Percentiles rank a stretch among this genome's conserved stretches.
Conservation (phyloP, 192 early-diverging fungal genomes). For the Linnemannia hyalina region DNA sequence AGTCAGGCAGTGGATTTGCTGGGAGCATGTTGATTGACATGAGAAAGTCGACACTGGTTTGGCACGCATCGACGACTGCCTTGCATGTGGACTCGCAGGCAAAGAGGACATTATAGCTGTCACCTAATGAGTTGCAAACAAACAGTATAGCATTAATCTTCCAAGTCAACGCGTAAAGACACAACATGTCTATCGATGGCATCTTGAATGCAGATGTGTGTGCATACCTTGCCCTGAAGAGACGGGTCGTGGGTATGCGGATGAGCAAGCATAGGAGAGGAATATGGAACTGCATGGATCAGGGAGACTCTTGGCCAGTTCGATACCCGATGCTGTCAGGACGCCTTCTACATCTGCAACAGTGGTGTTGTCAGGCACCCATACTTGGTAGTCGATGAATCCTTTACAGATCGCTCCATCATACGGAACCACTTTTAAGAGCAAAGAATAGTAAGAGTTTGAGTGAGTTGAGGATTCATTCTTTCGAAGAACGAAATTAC, state of each 20-base stretch:
- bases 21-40: neutral
- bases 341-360: constrained; percentile 3
- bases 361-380: constrained; percentile 17
- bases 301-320: neutral
- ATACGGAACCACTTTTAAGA: constrained; percentile 6
- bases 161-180: neutral
- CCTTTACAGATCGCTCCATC: constrained; percentile 12
- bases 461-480: neutral
- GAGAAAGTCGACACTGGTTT: constrained; percentile 7
- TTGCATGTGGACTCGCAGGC: constrained; percentile 48
- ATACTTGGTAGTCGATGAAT: constrained; percentile 26
- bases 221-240: constrained; percentile 11
- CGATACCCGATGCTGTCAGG: neutral
- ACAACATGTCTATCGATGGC: neutral
- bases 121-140: neutral
- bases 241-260: constrained; percentile 26
- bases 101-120: constrained; percentile 21
- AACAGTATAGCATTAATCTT: neutral
- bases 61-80: constrained; percentile 15
- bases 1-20: constrained; percentile 26
- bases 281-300: constrained; percentile 32
- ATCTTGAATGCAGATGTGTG: neutral
- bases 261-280: constrained; percentile 22
- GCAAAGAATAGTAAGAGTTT: neutral
- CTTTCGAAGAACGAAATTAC: neutral